phyloP scores from a whole-genome alignment of 306 rosid genomes.

The Cicer judaicum region DNA sequence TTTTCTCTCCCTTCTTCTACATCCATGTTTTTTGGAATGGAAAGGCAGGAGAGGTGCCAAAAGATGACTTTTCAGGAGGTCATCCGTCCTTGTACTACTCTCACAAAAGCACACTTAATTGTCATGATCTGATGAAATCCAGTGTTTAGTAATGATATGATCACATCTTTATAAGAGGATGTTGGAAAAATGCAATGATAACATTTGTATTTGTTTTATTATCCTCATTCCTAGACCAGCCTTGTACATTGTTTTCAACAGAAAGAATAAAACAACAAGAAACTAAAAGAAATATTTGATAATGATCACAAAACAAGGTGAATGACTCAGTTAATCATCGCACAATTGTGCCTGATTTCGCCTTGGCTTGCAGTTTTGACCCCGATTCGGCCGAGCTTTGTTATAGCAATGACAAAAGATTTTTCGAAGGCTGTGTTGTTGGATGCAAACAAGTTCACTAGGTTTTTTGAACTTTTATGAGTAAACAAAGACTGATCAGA shows the following conservation, averaged over 20 bases:
- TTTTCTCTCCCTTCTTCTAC: neutral
- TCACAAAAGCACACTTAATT: too few species aligned
- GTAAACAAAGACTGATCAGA: slow-evolving; percentile 76
- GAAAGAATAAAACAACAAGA: neutral
- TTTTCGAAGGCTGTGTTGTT: slow-evolving; percentile 61
- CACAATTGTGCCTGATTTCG: slow-evolving; percentile 67
- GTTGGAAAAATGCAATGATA: neutral
- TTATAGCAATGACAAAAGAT: slow-evolving; percentile 75
- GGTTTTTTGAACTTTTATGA: slow-evolving; percentile 59
- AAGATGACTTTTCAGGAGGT: too few species aligned
- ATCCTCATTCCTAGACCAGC: neutral
- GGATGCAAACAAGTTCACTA: slow-evolving; percentile 73
- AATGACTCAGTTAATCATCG: slow-evolving; percentile 54
- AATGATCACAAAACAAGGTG: neutral
- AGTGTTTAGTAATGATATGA: too few species aligned
- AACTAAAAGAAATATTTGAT: slow-evolving; percentile 1
- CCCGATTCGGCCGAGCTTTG: slow-evolving; percentile 73
- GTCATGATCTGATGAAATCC: too few species aligned
- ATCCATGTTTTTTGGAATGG: neutral
- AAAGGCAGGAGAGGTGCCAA: too few species aligned
- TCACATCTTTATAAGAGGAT: too few species aligned
- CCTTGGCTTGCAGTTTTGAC: slow-evolving; percentile 64
- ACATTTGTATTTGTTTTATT: neutral
- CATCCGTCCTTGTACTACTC: too few species aligned
- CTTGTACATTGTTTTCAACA: neutral